Evolutionary conservation across 768 basidiomycete genomes (phyloP).

Genomic region (Trametes punicea): DNA sequence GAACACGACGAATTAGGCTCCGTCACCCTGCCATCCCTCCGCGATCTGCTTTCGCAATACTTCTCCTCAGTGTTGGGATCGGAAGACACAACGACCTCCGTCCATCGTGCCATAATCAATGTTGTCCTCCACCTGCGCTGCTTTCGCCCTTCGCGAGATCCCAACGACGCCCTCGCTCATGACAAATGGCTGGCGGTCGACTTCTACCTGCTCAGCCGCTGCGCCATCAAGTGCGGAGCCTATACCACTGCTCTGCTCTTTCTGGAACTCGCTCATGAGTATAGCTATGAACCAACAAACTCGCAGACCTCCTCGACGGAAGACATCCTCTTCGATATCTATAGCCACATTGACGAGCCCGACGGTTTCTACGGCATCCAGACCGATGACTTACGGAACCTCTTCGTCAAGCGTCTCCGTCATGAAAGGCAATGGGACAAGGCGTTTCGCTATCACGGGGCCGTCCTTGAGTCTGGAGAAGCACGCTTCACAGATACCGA

Average conservation of each 20-base stretch:
- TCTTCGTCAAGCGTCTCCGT: constrained; percentile 81
- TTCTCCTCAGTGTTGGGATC: constrained; percentile 53
- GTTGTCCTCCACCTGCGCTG: constrained; percentile 78
- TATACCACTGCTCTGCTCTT: constrained; percentile 91
- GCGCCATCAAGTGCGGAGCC: constrained; percentile 73
- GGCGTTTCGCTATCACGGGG: constrained; percentile 88
- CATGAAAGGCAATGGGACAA: constrained; percentile 94
- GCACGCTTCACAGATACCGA: constrained; percentile 43
- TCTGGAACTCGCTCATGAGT: constrained; percentile 73
- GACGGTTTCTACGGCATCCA: constrained; percentile 97
- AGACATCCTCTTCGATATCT: constrained; percentile 85
- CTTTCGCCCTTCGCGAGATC: constrained; percentile 40
- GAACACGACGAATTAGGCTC: constrained; percentile 22
- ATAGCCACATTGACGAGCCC: constrained; percentile 93
- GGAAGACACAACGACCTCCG: constrained; percentile 36
- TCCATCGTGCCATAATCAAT: constrained; percentile 62
- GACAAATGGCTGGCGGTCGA: constrained; percentile 84
- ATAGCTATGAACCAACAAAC: constrained; percentile 33
- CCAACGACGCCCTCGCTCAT: constrained; percentile 45
- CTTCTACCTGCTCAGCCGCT: constrained; percentile 64
- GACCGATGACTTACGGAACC: constrained; percentile 69
- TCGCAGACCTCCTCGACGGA: constrained; percentile 43
- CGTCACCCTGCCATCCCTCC: constrained; percentile 27
- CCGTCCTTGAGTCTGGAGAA: constrained; percentile 65
- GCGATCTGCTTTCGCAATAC: constrained; percentile 43